Evolutionary conservation across 2,329 filamentous ascomycete genomes (phyloP).

Genomic region (Botrytis squamosa): DNA sequence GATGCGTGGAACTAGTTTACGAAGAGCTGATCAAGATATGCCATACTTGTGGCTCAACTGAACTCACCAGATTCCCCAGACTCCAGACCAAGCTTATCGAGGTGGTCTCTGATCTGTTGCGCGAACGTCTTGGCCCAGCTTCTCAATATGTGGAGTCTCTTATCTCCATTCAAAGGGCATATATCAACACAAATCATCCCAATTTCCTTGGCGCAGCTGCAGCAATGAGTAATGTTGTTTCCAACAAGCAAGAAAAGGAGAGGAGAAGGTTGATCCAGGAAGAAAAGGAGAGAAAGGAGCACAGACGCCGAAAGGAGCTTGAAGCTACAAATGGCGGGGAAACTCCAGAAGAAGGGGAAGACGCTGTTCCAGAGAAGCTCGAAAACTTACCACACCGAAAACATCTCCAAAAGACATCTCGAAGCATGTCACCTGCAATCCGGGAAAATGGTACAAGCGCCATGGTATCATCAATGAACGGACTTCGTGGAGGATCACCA

Average conservation of each 20-base stretch:
- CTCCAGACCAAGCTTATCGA: constrained; percentile 97
- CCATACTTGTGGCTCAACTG: constrained; percentile 94
- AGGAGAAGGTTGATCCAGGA: constrained; percentile 76
- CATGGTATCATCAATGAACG: constrained; percentile 67
- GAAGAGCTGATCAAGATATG: constrained; percentile 99
- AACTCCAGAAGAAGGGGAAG: constrained; percentile 60
- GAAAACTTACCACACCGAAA: constrained; percentile 61
- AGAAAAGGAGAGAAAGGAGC: constrained; percentile 82
- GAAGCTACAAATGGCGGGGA: constrained; percentile 71
- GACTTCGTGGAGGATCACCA: constrained; percentile 60
- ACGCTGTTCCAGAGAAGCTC: constrained; percentile 46
- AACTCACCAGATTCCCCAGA: constrained; percentile 86
- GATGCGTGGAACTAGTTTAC: constrained; percentile 96
- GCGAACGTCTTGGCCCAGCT: constrained; percentile 85
- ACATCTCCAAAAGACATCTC: constrained; percentile 50
- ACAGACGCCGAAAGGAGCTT: constrained; percentile 77
- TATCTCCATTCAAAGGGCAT: constrained; percentile 94
- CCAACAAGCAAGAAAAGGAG: constrained; percentile 91
- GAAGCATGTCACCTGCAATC: constrained; percentile 82
- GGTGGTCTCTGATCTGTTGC: constrained; percentile 91
- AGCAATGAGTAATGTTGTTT: constrained; percentile 96
- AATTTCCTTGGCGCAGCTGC: constrained; percentile 97
- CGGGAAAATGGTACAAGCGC: constrained; percentile 63
- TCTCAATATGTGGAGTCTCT: constrained; percentile 93
- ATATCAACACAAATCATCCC: constrained; percentile 99